Percentiles rank a stretch among this genome's conserved stretches.
These are phyloP conservation scores for Leccinum boreale DNA, from an alignment of 768 basidiomycete genomes.

Conservation along the genomic window DNA sequence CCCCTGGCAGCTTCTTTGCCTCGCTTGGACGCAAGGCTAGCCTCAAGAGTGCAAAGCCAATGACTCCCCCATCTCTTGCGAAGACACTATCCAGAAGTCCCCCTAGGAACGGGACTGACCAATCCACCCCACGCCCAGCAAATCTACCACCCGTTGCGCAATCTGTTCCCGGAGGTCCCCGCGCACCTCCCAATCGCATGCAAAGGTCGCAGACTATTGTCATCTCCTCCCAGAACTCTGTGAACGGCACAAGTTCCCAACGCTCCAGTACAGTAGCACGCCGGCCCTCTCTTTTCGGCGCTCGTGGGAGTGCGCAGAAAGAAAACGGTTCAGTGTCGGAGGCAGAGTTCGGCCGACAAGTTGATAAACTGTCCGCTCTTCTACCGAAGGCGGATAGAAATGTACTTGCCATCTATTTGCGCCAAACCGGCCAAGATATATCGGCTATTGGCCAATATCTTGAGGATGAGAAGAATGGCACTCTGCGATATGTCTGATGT, in stretches of 20 bases:
- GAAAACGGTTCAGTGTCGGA: slow-evolving; percentile 8
- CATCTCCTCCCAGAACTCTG: slow-evolving; percentile 31
- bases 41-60: slow-evolving; percentile 36
- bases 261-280: slow-evolving; percentile 31
- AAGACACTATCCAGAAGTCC: slow-evolving; percentile 39
- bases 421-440: slow-evolving; percentile 74
- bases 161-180: slow-evolving; percentile 69
- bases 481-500: slow-evolving; percentile 39
- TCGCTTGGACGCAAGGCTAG: slow-evolving; percentile 73
- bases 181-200: slow-evolving; percentile 61
- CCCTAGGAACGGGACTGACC: slow-evolving; percentile 26
- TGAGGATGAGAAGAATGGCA: slow-evolving; percentile 79
- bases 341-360: slow-evolving; percentile 59
- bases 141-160: slow-evolving; percentile 39
- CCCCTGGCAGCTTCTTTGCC: slow-evolving; percentile 64
- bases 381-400: slow-evolving; percentile 69
- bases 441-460: slow-evolving; percentile 84
- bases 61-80: slow-evolving; percentile 31
- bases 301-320: slow-evolving; percentile 17
- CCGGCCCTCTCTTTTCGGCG: slow-evolving; percentile 29
- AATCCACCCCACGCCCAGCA: slow-evolving; percentile 27
- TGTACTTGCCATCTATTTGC: slow-evolving; percentile 68
- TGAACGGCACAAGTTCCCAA: slow-evolving; percentile 17
- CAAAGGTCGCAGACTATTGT: slow-evolving; percentile 69
- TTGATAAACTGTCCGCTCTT: slow-evolving; percentile 67